Evolutionary conservation across 768 basidiomycete species (phyloP), one percentile per base, ranked within the genome.

Genomic region (Amanita rubescens): DNA sequence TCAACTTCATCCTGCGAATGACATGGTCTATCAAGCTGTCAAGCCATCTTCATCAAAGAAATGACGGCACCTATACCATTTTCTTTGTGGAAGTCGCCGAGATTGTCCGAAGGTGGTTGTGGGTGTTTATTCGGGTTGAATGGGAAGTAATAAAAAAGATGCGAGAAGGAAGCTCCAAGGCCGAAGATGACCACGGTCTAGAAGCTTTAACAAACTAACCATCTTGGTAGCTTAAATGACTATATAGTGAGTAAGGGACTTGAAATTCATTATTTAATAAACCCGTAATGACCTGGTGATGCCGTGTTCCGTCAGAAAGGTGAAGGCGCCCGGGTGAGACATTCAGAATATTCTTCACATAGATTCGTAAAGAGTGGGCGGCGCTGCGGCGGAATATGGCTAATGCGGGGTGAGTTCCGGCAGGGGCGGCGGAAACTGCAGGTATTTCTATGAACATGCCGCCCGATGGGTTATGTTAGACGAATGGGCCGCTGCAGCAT

Each of bases 91-190:
- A 99, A 69, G 76, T 89, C 39, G 82, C 94, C 30, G 96, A 98
- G 70, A 70, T 99, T 27, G 64, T 92, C 33, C 76, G 96, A 58
- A 71, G 96, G 61, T 99, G 96, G 96, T 79, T 97, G 74, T 99
- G 96, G 96, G 93, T 96, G 24, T 98, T 96, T 69, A 69, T 98
- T 57, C 82, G 96, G 34, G 82, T 98, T 38, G 96, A 99, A 70
- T 99, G 95, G 96, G 95, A 98, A 70, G 78, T 85, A 8, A 81
- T 92, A 47, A 90, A 81, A 69, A 75, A 71, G 60, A 60, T 64
- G 30, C 66, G 67, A 38, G 71, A 72, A 37, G 65, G 61, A 44
- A 48, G 55, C 53, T 49, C 61, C 53, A 68, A 64, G 53, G 55
- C 53, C 22, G 63, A 39, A 27, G 14, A 30, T 39, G 49, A 50